Base-by-base conservation (phyloP, 2,329 filamentous ascomycete genomes). In the Nectriaceae sp. region DNA sequence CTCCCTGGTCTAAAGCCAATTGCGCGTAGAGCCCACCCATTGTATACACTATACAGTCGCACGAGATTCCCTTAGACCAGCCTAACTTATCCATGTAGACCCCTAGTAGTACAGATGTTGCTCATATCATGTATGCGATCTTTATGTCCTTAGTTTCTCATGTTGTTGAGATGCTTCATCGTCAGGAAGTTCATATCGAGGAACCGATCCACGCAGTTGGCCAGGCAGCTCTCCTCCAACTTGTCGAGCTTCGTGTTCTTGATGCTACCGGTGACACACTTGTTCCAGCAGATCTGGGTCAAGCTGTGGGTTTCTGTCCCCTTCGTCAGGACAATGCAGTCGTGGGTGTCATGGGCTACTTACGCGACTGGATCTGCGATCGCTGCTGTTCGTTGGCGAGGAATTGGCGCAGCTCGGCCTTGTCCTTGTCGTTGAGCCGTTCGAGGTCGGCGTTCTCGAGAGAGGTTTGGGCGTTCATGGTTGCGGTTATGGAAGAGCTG, bases 141-240 rank as follows among this genome's bases (percentile, higher is more conserved):
- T 6, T 29, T 13, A 13, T 29, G 6, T 13, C 6, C 24, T 36
- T 36, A 36, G 33, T 21, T 31, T 13, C 78, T 75, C 74, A 81
- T 72, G 54, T 66, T 80, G 68, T 94, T 85, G 64, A 97, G 74
- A 68, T 97, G 88, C 77, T 85, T 87, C 70, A 97, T 76, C n/a
- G 96, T 88, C 44, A 90, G 76, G 57, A 89, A 73, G 73, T 93
- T 94, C 54, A 91, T 82, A 71, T 99, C 94, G 74, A 97, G 80
- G 73, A 95, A 97, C 47, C 94, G 81, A 64, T 96, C 89, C 47
- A 97, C 91, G 66, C 94, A 99, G 76, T 96, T 97, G 69, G 85
- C 78, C 68, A 96, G 81, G 70, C 94, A 99, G 8, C 77, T 74
- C 75, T 94, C 87, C 75, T 99, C 94, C 53, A 72, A 76, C 63